Conservation (phyloP, 495 filamentous ascomycete genomes). For the Schizothecium vesticola region DNA sequence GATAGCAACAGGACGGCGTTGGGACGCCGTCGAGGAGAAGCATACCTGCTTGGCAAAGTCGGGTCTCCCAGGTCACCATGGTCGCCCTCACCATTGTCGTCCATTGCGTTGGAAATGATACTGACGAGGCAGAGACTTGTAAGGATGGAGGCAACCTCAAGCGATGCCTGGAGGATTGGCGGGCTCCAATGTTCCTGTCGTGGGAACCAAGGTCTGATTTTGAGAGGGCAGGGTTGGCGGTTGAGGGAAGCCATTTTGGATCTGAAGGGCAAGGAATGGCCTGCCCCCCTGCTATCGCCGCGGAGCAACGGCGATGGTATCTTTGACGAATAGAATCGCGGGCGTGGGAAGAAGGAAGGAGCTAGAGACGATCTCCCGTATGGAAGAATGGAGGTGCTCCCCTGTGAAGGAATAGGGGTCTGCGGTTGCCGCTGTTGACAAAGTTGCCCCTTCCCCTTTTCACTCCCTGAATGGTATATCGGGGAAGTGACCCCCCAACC, state of each 20-base stretch:
- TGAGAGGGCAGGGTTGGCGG: not conserved
- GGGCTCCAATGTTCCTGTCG: not conserved
- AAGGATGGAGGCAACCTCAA: not conserved
- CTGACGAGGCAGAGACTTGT: not conserved
- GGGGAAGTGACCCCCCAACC: not conserved
- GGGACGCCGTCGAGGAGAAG: not conserved
- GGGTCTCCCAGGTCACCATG: not conserved
- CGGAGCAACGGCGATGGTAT: not conserved
- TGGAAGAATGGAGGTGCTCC: not conserved
- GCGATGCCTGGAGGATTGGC: not conserved
- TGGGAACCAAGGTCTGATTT: not conserved
- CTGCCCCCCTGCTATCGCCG: not conserved
- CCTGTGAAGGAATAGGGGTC: not conserved
- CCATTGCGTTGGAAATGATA: not conserved
- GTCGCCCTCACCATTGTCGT: not conserved
- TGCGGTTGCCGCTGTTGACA: not conserved
- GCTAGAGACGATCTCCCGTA: not conserved
- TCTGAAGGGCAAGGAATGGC: not conserved
- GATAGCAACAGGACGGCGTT: not conserved
- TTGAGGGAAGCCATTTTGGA: not conserved
- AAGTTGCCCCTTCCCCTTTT: slow-evolving; percentile 18
- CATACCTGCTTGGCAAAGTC: not conserved
- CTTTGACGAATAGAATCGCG: not conserved
- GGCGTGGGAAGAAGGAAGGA: not conserved
- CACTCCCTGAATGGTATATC: not conserved